Evolutionary conservation across 768 basidiomycete species (phyloP).

Genomic region (Tylopilus vinaceipallidus): DNA sequence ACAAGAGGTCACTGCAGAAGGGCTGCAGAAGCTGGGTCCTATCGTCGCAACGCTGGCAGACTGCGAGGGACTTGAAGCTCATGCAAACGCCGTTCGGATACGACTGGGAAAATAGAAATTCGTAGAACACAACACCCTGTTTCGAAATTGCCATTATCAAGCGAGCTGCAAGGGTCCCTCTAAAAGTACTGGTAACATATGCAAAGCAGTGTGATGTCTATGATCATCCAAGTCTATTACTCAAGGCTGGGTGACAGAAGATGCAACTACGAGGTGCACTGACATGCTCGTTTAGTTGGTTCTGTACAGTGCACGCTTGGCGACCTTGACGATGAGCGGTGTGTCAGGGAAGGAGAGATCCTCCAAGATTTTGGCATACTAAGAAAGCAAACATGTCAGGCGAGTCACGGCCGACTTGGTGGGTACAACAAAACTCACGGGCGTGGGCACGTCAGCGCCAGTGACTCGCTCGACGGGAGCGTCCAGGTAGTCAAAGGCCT

Average conservation of each 20-base stretch:
- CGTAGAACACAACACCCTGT: background rate
- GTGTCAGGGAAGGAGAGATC: slow-evolving; percentile 92
- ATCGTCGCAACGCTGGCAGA: slow-evolving; percentile 87
- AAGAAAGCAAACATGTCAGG: slow-evolving; percentile 13
- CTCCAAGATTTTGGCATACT: slow-evolving; percentile 93
- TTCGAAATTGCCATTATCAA: background rate
- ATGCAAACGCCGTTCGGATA: slow-evolving; percentile 93
- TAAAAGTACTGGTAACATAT: slow-evolving; percentile 14
- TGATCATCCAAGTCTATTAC: slow-evolving; percentile 17
- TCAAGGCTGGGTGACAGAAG: slow-evolving; percentile 10
- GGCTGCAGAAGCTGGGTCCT: slow-evolving; percentile 79
- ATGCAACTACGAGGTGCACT: slow-evolving; percentile 9
- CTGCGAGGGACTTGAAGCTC: slow-evolving; percentile 91
- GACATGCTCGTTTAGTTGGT: slow-evolving; percentile 73
- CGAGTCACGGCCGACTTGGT: slow-evolving; percentile 5
- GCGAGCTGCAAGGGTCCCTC: slow-evolving; percentile 5
- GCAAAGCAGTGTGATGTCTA: slow-evolving; percentile 17
- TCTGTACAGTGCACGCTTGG: slow-evolving; percentile 89
- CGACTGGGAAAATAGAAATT: slow-evolving; percentile 43
- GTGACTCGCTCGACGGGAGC: slow-evolving; percentile 97
- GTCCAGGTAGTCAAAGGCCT: slow-evolving; percentile 98
- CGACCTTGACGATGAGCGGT: slow-evolving; percentile 86
- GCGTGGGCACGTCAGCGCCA: slow-evolving; percentile 96
- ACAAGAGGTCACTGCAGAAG: slow-evolving; percentile 82
- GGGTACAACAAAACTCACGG: slow-evolving; percentile 57